A percentile compares a stretch with the other conserved stretches of the same genome.
Evolutionary conservation across 2,329 filamentous ascomycete species (phyloP).

Genomic region (Fusarium gaditjirri): DNA sequence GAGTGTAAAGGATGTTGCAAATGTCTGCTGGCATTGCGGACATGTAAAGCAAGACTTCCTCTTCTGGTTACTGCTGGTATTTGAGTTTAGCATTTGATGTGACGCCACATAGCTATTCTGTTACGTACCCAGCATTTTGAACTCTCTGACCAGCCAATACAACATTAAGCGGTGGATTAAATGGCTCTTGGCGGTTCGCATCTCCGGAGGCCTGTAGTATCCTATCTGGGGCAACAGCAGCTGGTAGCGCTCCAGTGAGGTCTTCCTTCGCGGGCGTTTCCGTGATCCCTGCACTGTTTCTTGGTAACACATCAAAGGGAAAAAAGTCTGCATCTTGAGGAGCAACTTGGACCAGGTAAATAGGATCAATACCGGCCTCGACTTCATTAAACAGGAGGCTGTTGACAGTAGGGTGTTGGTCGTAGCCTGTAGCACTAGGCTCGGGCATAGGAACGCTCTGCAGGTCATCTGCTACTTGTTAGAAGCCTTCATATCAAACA

Average conservation of each 20-base stretch:
- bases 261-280: neutral
- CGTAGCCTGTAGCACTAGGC: neutral
- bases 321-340: neutral
- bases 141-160: too few species aligned
- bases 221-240: neutral
- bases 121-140: neutral
- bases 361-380: neutral
- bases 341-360: neutral
- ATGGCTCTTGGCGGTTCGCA: accelerated
- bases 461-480: neutral
- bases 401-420: neutral
- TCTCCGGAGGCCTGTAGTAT: neutral
- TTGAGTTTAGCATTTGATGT: neutral
- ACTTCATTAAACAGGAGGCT: neutral
- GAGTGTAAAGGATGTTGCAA: neutral
- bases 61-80: neutral
- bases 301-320: accelerated
- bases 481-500: accelerated
- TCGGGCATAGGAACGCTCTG: neutral
- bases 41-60: neutral
- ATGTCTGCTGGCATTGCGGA: neutral
- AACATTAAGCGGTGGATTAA: too few species aligned
- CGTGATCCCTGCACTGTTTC: accelerated
- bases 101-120: neutral
- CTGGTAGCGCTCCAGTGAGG: neutral